These are phyloP conservation scores for Xenoacremonium recifei DNA, from an alignment of 2,329 filamentous ascomycete genomes.

Conservation along the genomic window DNA sequence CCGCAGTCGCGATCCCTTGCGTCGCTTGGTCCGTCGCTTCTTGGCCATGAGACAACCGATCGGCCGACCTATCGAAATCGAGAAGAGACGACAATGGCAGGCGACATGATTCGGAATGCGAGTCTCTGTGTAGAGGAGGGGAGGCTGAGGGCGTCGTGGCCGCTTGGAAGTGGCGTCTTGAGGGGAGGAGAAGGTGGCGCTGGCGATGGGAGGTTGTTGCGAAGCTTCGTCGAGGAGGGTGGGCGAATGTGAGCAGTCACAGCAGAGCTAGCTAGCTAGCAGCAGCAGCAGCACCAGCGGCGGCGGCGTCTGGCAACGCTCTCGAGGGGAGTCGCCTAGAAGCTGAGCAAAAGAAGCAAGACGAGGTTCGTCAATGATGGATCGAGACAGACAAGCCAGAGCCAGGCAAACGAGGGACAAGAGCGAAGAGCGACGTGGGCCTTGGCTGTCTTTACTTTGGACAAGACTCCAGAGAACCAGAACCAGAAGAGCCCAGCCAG, in stretches of 20 bases:
- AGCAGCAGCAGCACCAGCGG: not conserved
- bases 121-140: conserved; percentile 8
- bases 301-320: no score
- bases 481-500: no score
- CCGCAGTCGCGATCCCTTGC: conserved; percentile 22
- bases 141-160: not conserved
- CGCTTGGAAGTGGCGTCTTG: not conserved
- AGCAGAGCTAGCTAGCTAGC: not conserved
- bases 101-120: conserved; percentile 20
- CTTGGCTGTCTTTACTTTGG: no score
- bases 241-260: no score
- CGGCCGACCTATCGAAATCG: conserved; percentile 19
- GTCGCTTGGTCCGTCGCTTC: conserved; percentile 29
- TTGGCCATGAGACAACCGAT: conserved; percentile 33
- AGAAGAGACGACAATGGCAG: conserved; percentile 11
- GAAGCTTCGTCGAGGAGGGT: no score
- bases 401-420: not conserved
- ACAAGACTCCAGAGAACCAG: no score
- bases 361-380: not conserved
- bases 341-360: no score
- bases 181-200: not conserved
- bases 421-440: not conserved
- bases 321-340: not conserved
- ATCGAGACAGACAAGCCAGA: not conserved
- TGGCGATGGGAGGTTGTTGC: not conserved